Percentiles rank a stretch among this genome's conserved stretches.
These are phyloP conservation scores for Fusarium guadeloupense DNA, from an alignment of 2,329 filamentous ascomycete genomes.

Conservation along the genomic window DNA sequence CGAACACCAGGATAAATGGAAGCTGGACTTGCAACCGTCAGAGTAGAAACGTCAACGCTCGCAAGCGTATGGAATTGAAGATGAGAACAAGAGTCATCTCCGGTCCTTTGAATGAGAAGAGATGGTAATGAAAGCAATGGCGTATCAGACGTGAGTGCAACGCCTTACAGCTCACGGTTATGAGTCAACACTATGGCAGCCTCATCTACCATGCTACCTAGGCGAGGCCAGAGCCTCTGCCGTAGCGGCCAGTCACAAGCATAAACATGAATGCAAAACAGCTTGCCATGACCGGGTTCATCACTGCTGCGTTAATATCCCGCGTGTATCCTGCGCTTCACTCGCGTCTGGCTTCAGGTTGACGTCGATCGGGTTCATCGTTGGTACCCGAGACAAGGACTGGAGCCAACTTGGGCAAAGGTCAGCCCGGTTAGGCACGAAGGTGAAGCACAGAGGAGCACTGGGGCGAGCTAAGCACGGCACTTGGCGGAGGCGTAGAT, in stretches of 20 bases:
- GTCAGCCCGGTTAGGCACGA: slow-evolving; percentile 30
- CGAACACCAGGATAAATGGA: slow-evolving; percentile 22
- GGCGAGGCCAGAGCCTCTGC: slow-evolving; percentile 23
- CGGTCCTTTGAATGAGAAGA: background rate
- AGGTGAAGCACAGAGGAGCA: slow-evolving; percentile 7
- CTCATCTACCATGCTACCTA: background rate
- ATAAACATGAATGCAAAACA: slow-evolving; percentile 17
- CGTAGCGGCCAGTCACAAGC: slow-evolving; percentile 14
- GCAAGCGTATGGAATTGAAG: slow-evolving; percentile 8
- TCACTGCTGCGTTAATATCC: slow-evolving; percentile 22
- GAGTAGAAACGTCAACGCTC: slow-evolving; percentile 8
- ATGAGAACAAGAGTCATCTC: slow-evolving; percentile 3
- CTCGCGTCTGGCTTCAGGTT: slow-evolving; percentile 13
- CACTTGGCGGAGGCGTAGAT: slow-evolving; percentile 37
- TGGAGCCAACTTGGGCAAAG: slow-evolving; percentile 29
- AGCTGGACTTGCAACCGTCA: slow-evolving; percentile 2
- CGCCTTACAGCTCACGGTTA: background rate
- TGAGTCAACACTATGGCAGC: slow-evolving; percentile 27
- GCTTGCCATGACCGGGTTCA: slow-evolving; percentile 12
- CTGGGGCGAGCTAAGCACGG: slow-evolving; percentile 21
- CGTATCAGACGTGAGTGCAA: background rate
- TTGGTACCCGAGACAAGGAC: slow-evolving; percentile 31
- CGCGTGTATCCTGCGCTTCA: slow-evolving; percentile 39
- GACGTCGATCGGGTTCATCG: slow-evolving; percentile 29
- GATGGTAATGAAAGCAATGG: background rate